phyloP scores from a whole-genome alignment of 2,329 filamentous ascomycete species.

The Xylariaceae sp. region DNA sequence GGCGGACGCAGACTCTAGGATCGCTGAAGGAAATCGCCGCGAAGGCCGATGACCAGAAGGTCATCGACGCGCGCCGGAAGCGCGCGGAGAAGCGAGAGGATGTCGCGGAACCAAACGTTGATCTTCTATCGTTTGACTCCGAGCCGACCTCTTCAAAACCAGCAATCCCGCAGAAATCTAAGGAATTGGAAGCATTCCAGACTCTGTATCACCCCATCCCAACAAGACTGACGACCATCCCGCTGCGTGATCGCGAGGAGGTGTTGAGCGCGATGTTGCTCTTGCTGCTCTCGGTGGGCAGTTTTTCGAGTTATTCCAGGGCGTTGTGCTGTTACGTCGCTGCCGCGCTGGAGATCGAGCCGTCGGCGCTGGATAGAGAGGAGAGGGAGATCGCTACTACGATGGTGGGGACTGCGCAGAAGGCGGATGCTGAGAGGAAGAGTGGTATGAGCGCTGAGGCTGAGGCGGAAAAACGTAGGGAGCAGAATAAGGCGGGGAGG shows the following conservation, averaged over 20 bases:
- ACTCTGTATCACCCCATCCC: constrained; percentile 50
- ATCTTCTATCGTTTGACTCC: constrained; percentile 41
- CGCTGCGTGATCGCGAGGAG: constrained; percentile 55
- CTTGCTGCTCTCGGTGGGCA: constrained; percentile 66
- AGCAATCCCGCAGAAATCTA: background rate
- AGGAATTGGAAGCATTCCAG: constrained; percentile 42
- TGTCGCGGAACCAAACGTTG: constrained; percentile 33
- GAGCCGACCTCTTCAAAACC: background rate
- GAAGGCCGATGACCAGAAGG: constrained; percentile 44
- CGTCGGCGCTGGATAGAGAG: constrained; percentile 60
- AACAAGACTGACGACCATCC: constrained; percentile 52
- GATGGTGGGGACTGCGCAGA: constrained; percentile 64
- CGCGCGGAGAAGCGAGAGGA: constrained; percentile 38
- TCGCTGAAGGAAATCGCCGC: constrained; percentile 66
- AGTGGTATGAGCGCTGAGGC: constrained; percentile 68
- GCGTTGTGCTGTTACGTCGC: constrained; percentile 64
- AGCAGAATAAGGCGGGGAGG: constrained; percentile 65
- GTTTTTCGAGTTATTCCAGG: constrained; percentile 71
- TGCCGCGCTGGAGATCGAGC: constrained; percentile 61
- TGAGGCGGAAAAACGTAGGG: constrained; percentile 68
- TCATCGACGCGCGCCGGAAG: constrained; percentile 43
- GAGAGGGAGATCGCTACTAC: constrained; percentile 74
- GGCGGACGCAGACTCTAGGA: constrained; percentile 67
- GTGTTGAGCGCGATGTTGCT: constrained; percentile 67
- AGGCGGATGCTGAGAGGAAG: constrained; percentile 36